phyloP scores from a whole-genome alignment of 192 early-diverging fungal species.

The Podila verticillata region DNA sequence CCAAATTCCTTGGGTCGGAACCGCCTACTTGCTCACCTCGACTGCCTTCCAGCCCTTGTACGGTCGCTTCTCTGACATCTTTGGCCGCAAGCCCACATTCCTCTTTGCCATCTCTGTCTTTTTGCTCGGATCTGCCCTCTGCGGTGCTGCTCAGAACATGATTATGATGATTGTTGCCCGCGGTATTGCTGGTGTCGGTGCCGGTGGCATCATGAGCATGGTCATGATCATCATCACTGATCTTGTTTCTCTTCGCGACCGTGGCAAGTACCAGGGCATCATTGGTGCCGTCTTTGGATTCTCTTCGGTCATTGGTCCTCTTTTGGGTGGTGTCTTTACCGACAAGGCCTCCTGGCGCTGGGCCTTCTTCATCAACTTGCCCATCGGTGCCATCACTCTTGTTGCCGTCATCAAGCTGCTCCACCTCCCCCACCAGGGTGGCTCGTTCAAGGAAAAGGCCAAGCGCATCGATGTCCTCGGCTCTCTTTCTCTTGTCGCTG shows the following conservation, averaged over 20 bases:
- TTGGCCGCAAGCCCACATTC: constrained; percentile 75
- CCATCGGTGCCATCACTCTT: constrained; percentile 63
- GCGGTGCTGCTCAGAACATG: constrained; percentile 64
- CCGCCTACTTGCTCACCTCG: constrained; percentile 71
- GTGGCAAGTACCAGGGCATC: constrained; percentile 75
- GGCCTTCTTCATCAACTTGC: constrained; percentile 69
- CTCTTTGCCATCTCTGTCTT: constrained; percentile 73
- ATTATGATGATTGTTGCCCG: constrained; percentile 73
- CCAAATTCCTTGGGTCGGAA: constrained; percentile 69
- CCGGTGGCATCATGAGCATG: constrained; percentile 65
- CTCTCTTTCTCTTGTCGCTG: constrained; percentile 58
- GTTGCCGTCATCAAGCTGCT: constrained; percentile 58
- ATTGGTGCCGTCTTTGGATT: constrained; percentile 63
- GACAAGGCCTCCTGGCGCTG: constrained; percentile 67
- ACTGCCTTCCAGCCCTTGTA: constrained; percentile 80
- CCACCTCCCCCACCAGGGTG: constrained; percentile 60
- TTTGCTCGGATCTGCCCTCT: constrained; percentile 71
- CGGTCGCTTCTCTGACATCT: constrained; percentile 80
- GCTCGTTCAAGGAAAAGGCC: constrained; percentile 63
- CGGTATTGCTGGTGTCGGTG: constrained; percentile 80
- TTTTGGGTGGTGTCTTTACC: constrained; percentile 55
- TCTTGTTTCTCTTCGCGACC: constrained; percentile 68
- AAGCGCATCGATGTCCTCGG: constrained; percentile 73
- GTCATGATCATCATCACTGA: constrained; percentile 78
- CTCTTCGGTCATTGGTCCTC: constrained; percentile 61